A percentile compares a stretch with the other conserved stretches of the same genome.
Conservation (phyloP, 2,329 filamentous ascomycete genomes). For the Cladosporium sp. region DNA sequence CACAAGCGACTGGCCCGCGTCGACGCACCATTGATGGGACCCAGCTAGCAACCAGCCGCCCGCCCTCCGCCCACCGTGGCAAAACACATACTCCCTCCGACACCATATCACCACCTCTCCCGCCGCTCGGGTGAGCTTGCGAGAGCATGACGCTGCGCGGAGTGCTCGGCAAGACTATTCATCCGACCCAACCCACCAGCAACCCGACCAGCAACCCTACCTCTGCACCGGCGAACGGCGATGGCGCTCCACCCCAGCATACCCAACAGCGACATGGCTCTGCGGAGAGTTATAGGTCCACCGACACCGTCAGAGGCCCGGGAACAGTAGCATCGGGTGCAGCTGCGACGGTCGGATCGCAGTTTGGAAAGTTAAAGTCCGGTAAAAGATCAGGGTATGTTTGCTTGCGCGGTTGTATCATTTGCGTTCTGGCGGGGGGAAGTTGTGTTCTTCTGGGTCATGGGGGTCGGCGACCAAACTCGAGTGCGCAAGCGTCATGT, state of each 20-base stretch:
- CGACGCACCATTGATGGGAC: constrained; percentile 10
- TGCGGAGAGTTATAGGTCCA: constrained; percentile 62
- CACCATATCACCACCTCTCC: background rate
- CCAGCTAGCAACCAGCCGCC: constrained; percentile 7
- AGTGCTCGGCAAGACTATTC: constrained; percentile 9
- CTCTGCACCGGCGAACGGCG: constrained; percentile 25
- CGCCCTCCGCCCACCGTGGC: background rate
- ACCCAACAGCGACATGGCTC: constrained; percentile 58
- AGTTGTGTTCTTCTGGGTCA: background rate
- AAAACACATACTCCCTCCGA: background rate
- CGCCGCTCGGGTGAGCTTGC: constrained; percentile 6
- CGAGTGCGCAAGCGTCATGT: background rate
- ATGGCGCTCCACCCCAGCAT: constrained; percentile 20
- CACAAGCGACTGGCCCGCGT: background rate
- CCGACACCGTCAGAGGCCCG: constrained; percentile 59
- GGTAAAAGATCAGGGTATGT: constrained; percentile 44
- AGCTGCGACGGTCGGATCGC: constrained; percentile 20
- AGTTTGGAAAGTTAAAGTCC: constrained; percentile 36
- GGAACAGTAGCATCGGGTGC: constrained; percentile 19
- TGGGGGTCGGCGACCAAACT: background rate
- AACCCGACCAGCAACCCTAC: constrained; percentile 12
- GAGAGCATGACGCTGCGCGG: constrained; percentile 22
- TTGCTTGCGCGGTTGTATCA: constrained; percentile 4
- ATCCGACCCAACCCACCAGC: background rate
- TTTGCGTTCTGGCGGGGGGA: background rate